Evolutionary conservation across 139 green algal genomes (phyloP), one percentile per base, ranked within the genome.

Genomic region (Chlamydomonas schloesseri): DNA sequence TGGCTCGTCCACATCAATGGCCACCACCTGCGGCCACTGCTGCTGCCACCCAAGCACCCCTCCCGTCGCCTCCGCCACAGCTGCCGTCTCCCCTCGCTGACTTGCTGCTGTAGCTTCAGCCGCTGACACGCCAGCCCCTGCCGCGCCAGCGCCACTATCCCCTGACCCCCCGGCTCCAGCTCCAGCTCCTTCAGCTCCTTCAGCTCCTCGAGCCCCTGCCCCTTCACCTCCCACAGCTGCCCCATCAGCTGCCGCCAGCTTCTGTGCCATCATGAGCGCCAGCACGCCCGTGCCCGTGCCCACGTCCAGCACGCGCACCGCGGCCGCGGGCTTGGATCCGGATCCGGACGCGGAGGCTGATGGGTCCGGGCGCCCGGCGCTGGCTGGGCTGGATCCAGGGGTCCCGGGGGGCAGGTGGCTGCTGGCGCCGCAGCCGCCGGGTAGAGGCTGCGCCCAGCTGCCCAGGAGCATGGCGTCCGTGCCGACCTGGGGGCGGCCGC

Each of bases 211-310:
- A n/a, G n/a, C n/a, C n/a, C n/a, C n/a, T n/a, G n/a, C n/a, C n/a
- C n/a, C n/a, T n/a, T n/a, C n/a, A n/a, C n/a, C n/a, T n/a, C n/a
- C n/a, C 73, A n/a, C 28, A 15, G 47, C 73, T 67, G 34, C n/a
- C n/a, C n/a, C n/a, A n/a, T n/a, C 71, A 29, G 71, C 71, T 20
- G 71, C 37, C 42, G 71, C 71, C 23, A 33, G 24, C 60, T 91
- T 91, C 36, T 94, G 91, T 5, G 88, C 88, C 73, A 88, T 68
- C 88, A 92, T 92, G 11, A 94, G 80, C 1, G 88, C 91, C 17
- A 94, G 81, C 34, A 94, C 87, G 28, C 90, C 90, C n/a, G 74
- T 81, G 71, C 90, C 90, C 1, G 88, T 92, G 26, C 90, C 90
- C 15, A 92, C 50, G 34, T 90, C 89, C 3, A 91, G 83, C 17